Base-by-base conservation (phyloP, 495 filamentous ascomycete species). In the Darksidea phi region DNA sequence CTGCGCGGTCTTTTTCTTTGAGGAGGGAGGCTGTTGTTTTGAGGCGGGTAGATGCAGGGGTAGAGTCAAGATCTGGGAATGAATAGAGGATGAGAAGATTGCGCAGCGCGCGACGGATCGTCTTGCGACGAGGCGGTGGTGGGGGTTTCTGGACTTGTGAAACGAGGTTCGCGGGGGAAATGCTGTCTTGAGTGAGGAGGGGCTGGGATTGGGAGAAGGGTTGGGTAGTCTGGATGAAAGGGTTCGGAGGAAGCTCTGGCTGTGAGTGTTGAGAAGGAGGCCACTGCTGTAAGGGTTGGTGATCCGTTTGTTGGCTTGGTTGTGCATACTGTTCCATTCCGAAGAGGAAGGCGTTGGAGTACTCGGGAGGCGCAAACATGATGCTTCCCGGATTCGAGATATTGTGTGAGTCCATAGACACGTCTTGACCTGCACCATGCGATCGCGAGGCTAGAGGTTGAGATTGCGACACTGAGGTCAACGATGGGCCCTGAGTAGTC, bases 251-350 rank as follows among this genome's bases (percentile, higher is more conserved):
- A 57, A 24, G 18, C 4, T 21, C 17, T 15, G 24, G 18, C 17
- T 38, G 24, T 20, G 32, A 43, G 6, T 42, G 15, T 43, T 23
- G 23, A 15, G 36, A n/a, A 45, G 53, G 24, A 3, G 10, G 24
- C 15, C 15, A 15, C 8, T 32, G 49, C 28, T 34, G 15, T 32
- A 10, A 13, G 12, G 2, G 23, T 49, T 49, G 47, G 28, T n/a
- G 8, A 24, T n/a, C n/a, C 13, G 23, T 15, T 20, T 52, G 28
- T 54, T 41, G 36, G 20, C 15, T 23, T 23, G 36, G 57, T 21
- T 42, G 46, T 10, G 71, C 70, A 48, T 64, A 73, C 17, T 72
- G 70, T 32, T 74, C 61, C 37, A 74, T 69, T 7, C 72, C 71
- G 28, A 63, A 67, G 24, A 74, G 71, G 37, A 74, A 71, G 43